Base-by-base conservation (phyloP, 179 eudicot genomes). In the Beta corolliflora region DNA sequence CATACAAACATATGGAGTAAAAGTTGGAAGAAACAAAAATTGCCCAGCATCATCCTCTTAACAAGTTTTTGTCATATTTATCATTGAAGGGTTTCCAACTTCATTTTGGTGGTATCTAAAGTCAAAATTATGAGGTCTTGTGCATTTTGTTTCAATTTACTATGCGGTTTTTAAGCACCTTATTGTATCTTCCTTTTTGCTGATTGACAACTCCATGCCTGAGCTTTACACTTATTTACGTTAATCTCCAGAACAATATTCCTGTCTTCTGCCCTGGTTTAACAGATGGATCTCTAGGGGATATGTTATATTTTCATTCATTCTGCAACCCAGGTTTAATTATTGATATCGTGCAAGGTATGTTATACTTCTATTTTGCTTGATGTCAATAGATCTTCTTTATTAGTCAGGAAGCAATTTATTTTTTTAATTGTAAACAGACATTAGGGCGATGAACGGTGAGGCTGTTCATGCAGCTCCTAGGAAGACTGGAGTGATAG, bases 201-300 rank as follows among this genome's bases (percentile, higher is more conserved):
- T 46, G 41, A n/a, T 44, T 52, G 14, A 21, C 10, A 71, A 56
- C 23, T 61, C 9, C 71, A 25, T 63, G 64, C 11, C 46, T 19
- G 29, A 46, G 45, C 66, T 46, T 31, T 54, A 14, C 63, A 2
- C 23, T 74, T 55, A 55, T 55, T 12, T 15, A 14, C 78, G 21
- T 44, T 23, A 66, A 59, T 68, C 81, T 83, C 63, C 89, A 94
- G 99, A 95, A 95, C 90, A 79, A 89, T 80, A 88, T 94, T 74
- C 97, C 95, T 23, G 91, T 94, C 61, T 94, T 87, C 87, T 95
- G 98, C 84, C 99, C 99, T 18, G 91, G 94, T 71, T 78, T 94
- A 84, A 95, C 99, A 19, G 99, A 95, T 81, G 99, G 99, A 71
- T 94, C 98, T 45, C 81, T 95, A 10, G 99, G 99, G 48, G 98